Percentiles rank a stretch among this genome's conserved stretches.
Conservation (phyloP, 2,329 filamentous ascomycete species). For the Aspergillus ruber region DNA sequence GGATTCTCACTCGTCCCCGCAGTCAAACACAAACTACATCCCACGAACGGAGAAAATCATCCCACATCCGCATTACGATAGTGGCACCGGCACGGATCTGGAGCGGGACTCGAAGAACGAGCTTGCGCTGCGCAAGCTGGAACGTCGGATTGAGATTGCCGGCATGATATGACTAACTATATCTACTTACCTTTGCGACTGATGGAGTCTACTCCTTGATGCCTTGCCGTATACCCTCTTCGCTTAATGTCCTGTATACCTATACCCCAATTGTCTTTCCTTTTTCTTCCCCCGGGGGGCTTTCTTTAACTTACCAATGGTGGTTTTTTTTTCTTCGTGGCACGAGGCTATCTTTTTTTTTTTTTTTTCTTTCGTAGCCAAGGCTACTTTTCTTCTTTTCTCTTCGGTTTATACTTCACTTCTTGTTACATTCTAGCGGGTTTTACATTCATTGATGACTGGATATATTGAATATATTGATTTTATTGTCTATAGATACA, state of each 20-base stretch:
- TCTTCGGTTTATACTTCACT: neutral
- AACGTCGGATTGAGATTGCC: slow-evolving; percentile 18
- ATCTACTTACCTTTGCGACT: neutral
- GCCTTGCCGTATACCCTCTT: neutral
- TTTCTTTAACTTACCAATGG: too few relatives aligned
- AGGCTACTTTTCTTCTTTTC: too few relatives aligned
- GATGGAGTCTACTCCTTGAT: neutral
- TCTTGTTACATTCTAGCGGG: too few relatives aligned
- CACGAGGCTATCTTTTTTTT: slow-evolving; percentile 16
- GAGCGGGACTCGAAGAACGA: slow-evolving; percentile 8
- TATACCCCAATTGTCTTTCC: neutral
- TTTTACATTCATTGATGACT: too few relatives aligned
- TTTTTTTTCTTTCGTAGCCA: neutral
- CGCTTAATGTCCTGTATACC: neutral
- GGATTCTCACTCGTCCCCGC: slow-evolving; percentile 8
- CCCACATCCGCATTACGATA: slow-evolving; percentile 13
- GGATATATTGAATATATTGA: too few relatives aligned
- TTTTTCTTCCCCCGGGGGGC: neutral
- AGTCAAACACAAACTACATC: slow-evolving; percentile 7
- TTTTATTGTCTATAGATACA: too few relatives aligned
- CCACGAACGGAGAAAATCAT: slow-evolving; percentile 11
- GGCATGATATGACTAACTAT: slow-evolving; percentile 23
- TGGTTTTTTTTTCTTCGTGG: neutral
- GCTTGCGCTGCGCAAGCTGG: slow-evolving; percentile 21
- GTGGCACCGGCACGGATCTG: slow-evolving; percentile 21